Conservation (phyloP, 352 stramenopile species). For the Phytophthora chlamydospora region DNA sequence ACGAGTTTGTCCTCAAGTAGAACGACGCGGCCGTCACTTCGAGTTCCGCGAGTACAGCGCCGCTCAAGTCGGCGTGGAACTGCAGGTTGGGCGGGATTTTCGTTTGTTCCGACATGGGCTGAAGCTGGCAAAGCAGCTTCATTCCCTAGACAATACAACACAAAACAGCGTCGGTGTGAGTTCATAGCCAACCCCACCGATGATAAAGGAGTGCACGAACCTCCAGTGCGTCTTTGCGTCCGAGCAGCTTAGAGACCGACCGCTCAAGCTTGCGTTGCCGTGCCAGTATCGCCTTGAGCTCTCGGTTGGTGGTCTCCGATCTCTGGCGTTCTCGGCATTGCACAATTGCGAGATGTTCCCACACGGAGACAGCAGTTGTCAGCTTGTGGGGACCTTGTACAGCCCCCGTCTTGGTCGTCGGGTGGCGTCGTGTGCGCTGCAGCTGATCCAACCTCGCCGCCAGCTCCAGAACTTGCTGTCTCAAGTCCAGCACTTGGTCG, state of each 20-base stretch:
- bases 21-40: constrained; percentile 7
- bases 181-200: not conserved
- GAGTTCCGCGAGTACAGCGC: constrained; percentile 13
- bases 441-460: constrained; percentile 9
- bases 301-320: constrained; percentile 26
- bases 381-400: constrained; percentile 5
- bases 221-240: constrained; percentile 18
- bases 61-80: constrained; percentile 12
- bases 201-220: constrained; percentile 6
- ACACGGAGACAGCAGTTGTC: constrained; percentile 8
- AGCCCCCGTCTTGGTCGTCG: not conserved
- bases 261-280: constrained; percentile 19
- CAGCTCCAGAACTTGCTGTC: constrained; percentile 15
- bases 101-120: not conserved
- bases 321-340: constrained; percentile 22
- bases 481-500: constrained; percentile 8
- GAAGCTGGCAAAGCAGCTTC: constrained; percentile 11
- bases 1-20: constrained; percentile 15
- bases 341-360: constrained; percentile 18
- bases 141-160: constrained; percentile 14
- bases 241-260: constrained; percentile 12
- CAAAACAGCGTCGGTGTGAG: not conserved
- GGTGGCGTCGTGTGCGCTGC: constrained; percentile 3
- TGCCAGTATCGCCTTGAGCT: constrained; percentile 26
- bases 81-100: not conserved